Evolutionary conservation across 2,329 filamentous ascomycete genomes (phyloP), one percentile per base, ranked within the genome.

Genomic region (Phaeosphaeriaceae sp.): DNA sequence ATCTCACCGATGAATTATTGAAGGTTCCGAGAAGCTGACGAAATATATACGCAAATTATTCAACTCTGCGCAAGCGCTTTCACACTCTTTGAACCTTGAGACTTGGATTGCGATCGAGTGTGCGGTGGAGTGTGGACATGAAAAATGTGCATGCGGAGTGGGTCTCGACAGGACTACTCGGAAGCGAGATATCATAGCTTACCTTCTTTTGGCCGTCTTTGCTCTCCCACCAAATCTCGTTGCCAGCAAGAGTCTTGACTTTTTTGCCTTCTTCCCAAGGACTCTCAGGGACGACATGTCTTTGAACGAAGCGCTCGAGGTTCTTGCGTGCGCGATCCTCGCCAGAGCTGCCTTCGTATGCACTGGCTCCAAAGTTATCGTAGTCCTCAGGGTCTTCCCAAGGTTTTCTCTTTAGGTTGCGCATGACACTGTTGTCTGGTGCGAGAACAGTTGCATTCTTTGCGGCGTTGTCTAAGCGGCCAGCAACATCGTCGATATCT

Each of bases 381-480:
- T 95, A 94, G 65, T 97, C 93, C 52, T 84, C 78, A 0, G 90
- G 86, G 62, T 93, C 83, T 69, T 89, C 91, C 92, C 92, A 96
- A 0, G 93, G 93, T 76, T 97, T 98, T 52, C 90, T 84, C 0
- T 93, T 91, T 22, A 98, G 81, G 0, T 79, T 81, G 64, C 91
- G 90, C 71, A 99, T 87, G 2, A 89, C 92, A 19, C 86, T 88
- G 82, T 99, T 98, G 53, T 91, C 81, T 0, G 95, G 95, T 5
- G 93, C 94, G 2, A 98, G 86, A 22, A 98, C 88, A 1, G 93
- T 97, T 17, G 91, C 91, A 74, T 94, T 93, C 57, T 84, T 78
- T 0, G 80, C 73, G 0, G 83, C 77, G 73, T 92, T 85, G 67
- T 90, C 86, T 15, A 98, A 85, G 0, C 91, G 90, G 21, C 81